Percentiles rank a stretch among this genome's conserved stretches.
Conservation (phyloP, 768 basidiomycete genomes). For the Xanthoconium stramineum region DNA sequence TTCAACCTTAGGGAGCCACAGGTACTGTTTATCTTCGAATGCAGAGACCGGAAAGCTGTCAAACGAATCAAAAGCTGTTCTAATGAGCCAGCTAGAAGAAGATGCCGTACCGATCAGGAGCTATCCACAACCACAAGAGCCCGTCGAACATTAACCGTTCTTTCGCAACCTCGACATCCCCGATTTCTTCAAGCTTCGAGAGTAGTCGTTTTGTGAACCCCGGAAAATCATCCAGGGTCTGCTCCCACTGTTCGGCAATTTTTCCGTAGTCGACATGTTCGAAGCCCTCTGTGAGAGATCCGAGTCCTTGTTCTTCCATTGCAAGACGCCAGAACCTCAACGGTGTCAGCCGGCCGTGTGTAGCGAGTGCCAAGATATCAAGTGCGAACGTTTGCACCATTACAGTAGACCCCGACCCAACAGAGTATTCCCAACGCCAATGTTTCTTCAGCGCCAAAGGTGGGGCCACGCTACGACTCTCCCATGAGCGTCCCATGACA, state of each 20-base stretch:
- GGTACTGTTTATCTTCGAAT: neutral
- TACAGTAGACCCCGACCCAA: neutral
- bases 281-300: neutral
- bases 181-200: neutral
- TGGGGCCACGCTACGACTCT: neutral
- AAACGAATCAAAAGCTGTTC: neutral
- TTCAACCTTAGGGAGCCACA: neutral
- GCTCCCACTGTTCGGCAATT: neutral
- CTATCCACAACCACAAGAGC: too few relatives aligned
- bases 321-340: neutral
- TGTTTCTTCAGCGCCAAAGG: neutral
- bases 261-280: neutral
- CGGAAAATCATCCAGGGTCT: neutral
- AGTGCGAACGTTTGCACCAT: neutral
- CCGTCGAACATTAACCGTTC: neutral
- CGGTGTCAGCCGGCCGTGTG: neutral
- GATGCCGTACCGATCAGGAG: too few relatives aligned
- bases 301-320: neutral
- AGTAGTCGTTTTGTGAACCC: neutral
- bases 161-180: neutral
- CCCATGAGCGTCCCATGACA: too few relatives aligned
- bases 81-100: neutral
- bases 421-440: neutral
- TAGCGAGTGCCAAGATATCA: neutral
- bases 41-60: neutral